Base-by-base conservation (phyloP, 345 rosid species). In the Cardiospermum halicacabum region DNA sequence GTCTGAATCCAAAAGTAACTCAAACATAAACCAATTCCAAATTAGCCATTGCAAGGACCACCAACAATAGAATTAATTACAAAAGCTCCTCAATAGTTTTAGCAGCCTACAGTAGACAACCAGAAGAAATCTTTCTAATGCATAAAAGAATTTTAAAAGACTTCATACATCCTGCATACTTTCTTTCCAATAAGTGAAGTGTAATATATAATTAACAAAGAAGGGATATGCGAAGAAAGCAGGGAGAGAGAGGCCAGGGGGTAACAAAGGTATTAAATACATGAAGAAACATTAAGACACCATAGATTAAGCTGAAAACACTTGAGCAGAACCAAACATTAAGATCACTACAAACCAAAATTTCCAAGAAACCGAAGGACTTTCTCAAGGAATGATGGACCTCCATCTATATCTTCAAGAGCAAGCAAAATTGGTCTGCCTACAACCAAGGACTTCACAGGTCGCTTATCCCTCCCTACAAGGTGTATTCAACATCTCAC, bases 371-470 rank as follows among this genome's bases (percentile, higher is more conserved):
- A 94, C 65, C 56, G 88, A 78, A 94, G 97, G 74, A 96, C 99
- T 82, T 94, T 94, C 85, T 94, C 99, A 50, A 94, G 96, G 70
- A 94, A 94, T 39, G 99, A 94, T 65, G 99, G 99, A 61, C 99
- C 81, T 59, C 99, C 97, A 77, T 94, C 99, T 79, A 94, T 94
- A 78, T 94, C 97, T 80, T 94, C 99, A 60, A 94, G 89, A 53
- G 99, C 96, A 76, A 94, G 97, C 75, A 94, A 81, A 73, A 94
- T 94, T 40, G 99, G 99, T 68, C 99, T 91, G 68, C 99, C 99
- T 77, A 94, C 96, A 56, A 94, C 95, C 89, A 94, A 67, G 48
- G 99, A 94, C 75, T 94, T 94, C 53, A 87, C 83, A 11, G 95
- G 84, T 55, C 88, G 89, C 74, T 91, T 94, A 57, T 89, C 97